Evolutionary conservation across 2,329 filamentous ascomycete genomes (phyloP), one percentile per base, ranked within the genome.

Genomic region (Ceratocystis harringtonii): DNA sequence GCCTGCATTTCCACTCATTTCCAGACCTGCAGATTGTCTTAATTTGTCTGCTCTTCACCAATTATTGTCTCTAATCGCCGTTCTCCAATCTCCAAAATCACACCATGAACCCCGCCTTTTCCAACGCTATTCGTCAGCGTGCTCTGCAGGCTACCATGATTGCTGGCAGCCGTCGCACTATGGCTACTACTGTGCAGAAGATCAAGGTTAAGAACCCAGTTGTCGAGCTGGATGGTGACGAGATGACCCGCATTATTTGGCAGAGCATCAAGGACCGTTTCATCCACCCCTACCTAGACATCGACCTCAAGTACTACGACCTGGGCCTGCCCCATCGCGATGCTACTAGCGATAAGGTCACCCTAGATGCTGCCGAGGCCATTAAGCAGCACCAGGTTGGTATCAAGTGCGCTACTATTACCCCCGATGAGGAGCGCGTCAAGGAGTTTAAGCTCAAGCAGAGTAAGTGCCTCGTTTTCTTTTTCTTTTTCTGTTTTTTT

Each of bases 191-290:
- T 70, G 64, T 71, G 71, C 80, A 83, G 74, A 99, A 97, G 87
- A 97, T 97, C 84, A 94, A 95, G 84, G 94, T 99, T 81, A 92
- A 95, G 86, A 97, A 96, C 79, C 94, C 94, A 70, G 87, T 99
- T 75, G 94, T 99, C 76, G 94, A 97, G 81, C 84, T 97, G 73
- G 92, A 97, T 76, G 92, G 92, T 73, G 85, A 88, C 72, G 85
- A 91, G 86, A 97, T 97, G 94, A 99, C 94, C 72, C 84, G 94
- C 73, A 92, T 99, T 76, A 99, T 99, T 81, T 99, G 94, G 94
- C 82, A 96, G 81, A 86, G 89, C 77, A 99, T 99, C 84, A 96
- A 96, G 84, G 89, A 97, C 80, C 96, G 95, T 83, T 92, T 96
- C 81, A 96, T 96, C 78, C 82, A 87, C 79, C 92, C 92, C 66